Base-by-base conservation (phyloP, 371 early-diverging fungal genomes). In the Lichtheimia ornata region DNA sequence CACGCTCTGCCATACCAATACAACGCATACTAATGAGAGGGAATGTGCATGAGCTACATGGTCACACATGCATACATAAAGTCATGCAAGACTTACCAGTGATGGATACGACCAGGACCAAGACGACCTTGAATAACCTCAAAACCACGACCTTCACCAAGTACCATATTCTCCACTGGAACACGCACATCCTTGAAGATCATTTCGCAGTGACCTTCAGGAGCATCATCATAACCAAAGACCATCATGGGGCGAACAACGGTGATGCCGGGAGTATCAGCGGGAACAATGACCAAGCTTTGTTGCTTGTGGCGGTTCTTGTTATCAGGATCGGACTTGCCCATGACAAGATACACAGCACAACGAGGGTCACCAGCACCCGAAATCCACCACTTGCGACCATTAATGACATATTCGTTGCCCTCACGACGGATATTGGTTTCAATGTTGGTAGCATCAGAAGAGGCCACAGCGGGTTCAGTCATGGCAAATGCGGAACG, bases 401-500 rank as follows among this genome's bases (percentile, higher is more conserved):
- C 98, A 61, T 93, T 96, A 62, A 98, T 83, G 4, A 94, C 83
- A 64, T 92, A 96, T 20, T 89, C 73, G 60, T 89, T 84, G 47
- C 81, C 83, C 5, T 82, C 74, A 45, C 85, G 84, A 65, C 76
- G 81, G 59, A 97, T 95, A 42, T 73, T 72, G 41, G 94, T 90
- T 67, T 90, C 89, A 61, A 97, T 96, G 79, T 97, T 96, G 67
- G 96, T 95, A 0, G 98, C 98, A 74, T 98, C 97, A 41, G 97
- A 95, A 13, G 94, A 93, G 0, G 98, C 95, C 17, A 97, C 96
- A 0, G 70, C 81, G 11, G 92, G 89, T 74, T 98, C 98, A 18
- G 98, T 97, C 98, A 98, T 98, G 60, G 97, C 96, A 77, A 98
- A 97, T 13, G 97, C 96, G 18, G 95, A 95, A 18, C 98, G 88